Base-by-base conservation (phyloP, 1,284 basidiomycete genomes). In the Leucoagaricus sp. region DNA sequence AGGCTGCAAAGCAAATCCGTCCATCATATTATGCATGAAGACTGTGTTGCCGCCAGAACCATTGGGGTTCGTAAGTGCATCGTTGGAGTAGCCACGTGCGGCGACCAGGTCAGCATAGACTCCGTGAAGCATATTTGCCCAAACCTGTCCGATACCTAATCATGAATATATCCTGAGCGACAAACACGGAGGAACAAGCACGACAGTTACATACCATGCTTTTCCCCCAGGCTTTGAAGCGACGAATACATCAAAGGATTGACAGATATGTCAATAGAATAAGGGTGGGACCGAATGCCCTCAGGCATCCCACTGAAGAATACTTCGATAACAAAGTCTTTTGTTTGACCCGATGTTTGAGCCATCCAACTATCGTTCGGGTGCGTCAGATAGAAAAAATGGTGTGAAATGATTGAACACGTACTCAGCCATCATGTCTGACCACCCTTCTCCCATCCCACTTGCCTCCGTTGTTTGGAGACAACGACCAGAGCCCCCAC, bases 71-170 rank as follows among this genome's bases (percentile, higher is more conserved):
- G 78, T 81, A 26, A 67, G 61, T 4, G 77, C 73, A 12, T 67
- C 71, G 2, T 69, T 50, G 0, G 76, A 75, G 66, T 71, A 83
- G 4, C 80, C 81, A 58, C 72, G 67, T n/a, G 60, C 68, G 1
- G 46, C 60, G 23, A 83, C 77, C 34, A 83, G 77, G 2, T 70
- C 69, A 15, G 78, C 79, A 59, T 79, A 78, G 28, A 83, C 77
- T 60, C 80, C 79, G 72, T 81, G 79, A 4, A 83, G 71, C 17
- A 76, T 74, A 69, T 81, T 82, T n/a, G 81, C 80, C 81, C 80
- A 81, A 47, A 81, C 73, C 60, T 82, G 77, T 9, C 79, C 79
- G 51, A 81, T 76, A 38, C 66, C 77, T 78, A 34, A n/a, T n/a
- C n/a, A n/a, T n/a, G n/a, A n/a, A n/a, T n/a, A n/a, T n/a, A n/a